Evolutionary conservation across 768 basidiomycete species (phyloP), one percentile per base, ranked within the genome.

Genomic region (Tulasnella sp.): DNA sequence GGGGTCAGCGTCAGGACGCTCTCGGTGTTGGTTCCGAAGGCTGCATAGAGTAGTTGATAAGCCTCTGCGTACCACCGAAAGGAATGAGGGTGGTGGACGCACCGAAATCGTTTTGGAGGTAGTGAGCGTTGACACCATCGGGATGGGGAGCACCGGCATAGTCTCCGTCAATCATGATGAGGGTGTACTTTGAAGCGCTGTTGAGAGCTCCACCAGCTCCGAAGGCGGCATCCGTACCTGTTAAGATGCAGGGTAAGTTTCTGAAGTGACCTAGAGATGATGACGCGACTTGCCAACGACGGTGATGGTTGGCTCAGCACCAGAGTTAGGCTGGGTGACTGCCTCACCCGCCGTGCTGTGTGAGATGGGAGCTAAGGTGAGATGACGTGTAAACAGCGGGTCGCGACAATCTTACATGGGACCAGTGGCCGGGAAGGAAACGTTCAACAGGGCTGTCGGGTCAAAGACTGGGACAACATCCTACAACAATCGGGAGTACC

Each of bases 161-260:
- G 56, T 80, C 78, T 16, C 71, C 79, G 46, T 81, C 80, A 44
- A 81, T 74, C 80, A 80, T 75, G 21, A 81, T 56, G 48, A 81
- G 27, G 19, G 80, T 81, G 62, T 81, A 81, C 74, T 81, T 81
- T 18, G 71, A 48, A 48, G 80, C 71, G 73, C 42, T 75, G 78
- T 79, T 76, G 78, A 79, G 56, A n/a, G 71, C 27, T 39, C 77
- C 77, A 71, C 77, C 77, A 46, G 77, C n/a, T 38, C 9, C 77
- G 39, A 71, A 68, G 9, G n/a, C 56, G 34, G 77, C 77, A 27
- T 46, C 71, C 7, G 78, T 75, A 9, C 48, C 48, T 52, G 48
- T 52, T 2, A 16, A 12, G 10, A 9, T 4, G 36, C 18, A 27
- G 42, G 7, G 36, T 38, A 21, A 72, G 71, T 19, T 42, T 31